phyloP scores from a whole-genome alignment of 306 rosid species.

The Nissolia schottii region DNA sequence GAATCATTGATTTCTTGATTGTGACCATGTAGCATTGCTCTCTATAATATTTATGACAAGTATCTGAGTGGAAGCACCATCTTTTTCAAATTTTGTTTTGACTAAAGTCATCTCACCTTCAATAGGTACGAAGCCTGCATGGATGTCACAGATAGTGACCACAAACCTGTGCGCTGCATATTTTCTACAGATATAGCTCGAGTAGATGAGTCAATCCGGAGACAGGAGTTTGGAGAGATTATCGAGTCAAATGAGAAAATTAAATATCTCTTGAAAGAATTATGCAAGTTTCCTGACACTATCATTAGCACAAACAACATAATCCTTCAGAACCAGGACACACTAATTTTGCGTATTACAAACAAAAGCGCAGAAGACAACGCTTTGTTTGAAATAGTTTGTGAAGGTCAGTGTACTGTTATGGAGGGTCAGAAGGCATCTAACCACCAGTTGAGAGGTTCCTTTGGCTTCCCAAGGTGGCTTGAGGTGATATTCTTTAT shows the following conservation, averaged over 20 bases:
- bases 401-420: conserved; percentile 70
- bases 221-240: conserved; percentile 85
- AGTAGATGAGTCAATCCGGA: conserved; percentile 85
- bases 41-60: background rate
- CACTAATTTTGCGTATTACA: conserved; percentile 79
- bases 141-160: conserved; percentile 99
- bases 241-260: conserved; percentile 66
- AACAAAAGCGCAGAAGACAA: conserved; percentile 58
- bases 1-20: background rate
- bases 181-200: conserved; percentile 78
- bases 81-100: conserved; percentile 11
- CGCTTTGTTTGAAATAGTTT: conserved; percentile 69
- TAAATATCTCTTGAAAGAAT: conserved; percentile 44
- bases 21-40: background rate
- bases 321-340: conserved; percentile 88
- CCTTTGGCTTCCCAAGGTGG: conserved; percentile 93
- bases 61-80: background rate
- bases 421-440: conserved; percentile 50
- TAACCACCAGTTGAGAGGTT: conserved; percentile 59
- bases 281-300: conserved; percentile 82
- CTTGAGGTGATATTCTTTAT: conserved; percentile 70
- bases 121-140: conserved; percentile 90
- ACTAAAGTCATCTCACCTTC: conserved; percentile 20
- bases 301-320: conserved; percentile 90
- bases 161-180: conserved; percentile 95